Percentiles rank a stretch among this genome's conserved stretches.
These are phyloP conservation scores for Saccharomycopsis malanga DNA, from an alignment of 805 yeast genomes.

Conservation along the genomic window DNA sequence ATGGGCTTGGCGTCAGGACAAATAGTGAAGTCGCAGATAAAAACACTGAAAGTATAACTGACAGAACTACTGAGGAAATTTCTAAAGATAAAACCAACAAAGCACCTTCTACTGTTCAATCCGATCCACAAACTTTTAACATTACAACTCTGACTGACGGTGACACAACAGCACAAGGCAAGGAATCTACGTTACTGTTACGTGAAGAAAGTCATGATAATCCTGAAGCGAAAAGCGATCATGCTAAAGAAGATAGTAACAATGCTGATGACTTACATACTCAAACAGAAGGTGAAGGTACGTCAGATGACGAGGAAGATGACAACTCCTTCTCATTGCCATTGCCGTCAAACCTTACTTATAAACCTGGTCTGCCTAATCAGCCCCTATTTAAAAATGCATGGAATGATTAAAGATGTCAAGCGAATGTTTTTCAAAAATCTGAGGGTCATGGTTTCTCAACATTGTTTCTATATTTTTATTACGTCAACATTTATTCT, in stretches of 20 bases:
- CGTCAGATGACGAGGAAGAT: constrained; percentile 24
- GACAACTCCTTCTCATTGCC: constrained; percentile 52
- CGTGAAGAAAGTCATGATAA: not conserved
- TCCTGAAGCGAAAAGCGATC: not conserved
- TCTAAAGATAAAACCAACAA: too few species aligned
- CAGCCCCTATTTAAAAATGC: constrained; percentile 4
- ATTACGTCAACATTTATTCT: too few species aligned
- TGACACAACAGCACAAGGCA: too few species aligned
- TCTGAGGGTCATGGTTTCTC: not conserved
- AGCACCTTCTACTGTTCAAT: too few species aligned
- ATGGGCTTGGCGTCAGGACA: too few species aligned
- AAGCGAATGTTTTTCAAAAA: not conserved
- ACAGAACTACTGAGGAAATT: too few species aligned
- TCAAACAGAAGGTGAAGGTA: too few species aligned
- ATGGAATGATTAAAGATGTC: constrained; percentile 2
- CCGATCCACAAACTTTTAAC: too few species aligned
- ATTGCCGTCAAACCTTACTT: constrained; percentile 24
- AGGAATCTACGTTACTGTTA: too few species aligned
- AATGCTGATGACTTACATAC: constrained; percentile 25
- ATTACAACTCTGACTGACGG: too few species aligned
- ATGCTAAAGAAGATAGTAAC: constrained; percentile 13
- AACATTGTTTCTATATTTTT: too few species aligned
- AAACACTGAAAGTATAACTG: not conserved
- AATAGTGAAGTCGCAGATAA: not conserved
- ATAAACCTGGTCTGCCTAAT: not conserved